A percentile compares a stretch with the other conserved stretches of the same genome.
phyloP scores from a whole-genome alignment of 331 rosid genomes.

The Malus hybrid region DNA sequence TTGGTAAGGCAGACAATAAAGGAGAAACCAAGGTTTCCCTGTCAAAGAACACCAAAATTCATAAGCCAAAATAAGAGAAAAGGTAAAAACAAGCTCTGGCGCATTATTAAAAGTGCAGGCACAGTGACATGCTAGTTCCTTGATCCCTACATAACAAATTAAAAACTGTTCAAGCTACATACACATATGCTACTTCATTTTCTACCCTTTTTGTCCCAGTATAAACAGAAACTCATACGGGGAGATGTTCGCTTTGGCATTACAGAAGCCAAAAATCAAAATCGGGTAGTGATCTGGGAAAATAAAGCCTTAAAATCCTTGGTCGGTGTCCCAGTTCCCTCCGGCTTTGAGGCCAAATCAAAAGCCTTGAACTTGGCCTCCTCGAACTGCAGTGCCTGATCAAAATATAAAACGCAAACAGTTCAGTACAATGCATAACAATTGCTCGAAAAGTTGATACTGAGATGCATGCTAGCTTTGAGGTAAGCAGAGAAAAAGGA shows the following conservation, averaged over 20 bases:
- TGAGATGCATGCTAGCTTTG: not conserved
- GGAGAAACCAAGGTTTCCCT: too few species aligned
- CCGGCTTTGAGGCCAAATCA: slow-evolving; percentile 78
- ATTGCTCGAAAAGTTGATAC: not conserved
- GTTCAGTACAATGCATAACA: not conserved
- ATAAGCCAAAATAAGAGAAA: too few species aligned
- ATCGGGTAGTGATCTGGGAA: slow-evolving; percentile 56
- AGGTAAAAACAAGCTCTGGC: too few species aligned
- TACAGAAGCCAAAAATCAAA: slow-evolving; percentile 19
- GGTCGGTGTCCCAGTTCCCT: slow-evolving; percentile 65
- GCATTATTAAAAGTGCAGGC: too few species aligned
- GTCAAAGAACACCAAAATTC: too few species aligned
- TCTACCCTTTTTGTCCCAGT: not conserved
- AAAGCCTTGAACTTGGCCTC: slow-evolving; percentile 73
- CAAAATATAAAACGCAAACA: not conserved
- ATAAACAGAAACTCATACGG: not conserved
- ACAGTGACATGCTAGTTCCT: too few species aligned
- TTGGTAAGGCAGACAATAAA: too few species aligned
- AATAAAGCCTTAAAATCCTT: slow-evolving; percentile 76
- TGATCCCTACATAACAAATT: too few species aligned
- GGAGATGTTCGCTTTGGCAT: not conserved
- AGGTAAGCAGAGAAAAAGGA: not conserved
- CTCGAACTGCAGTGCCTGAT: slow-evolving; percentile 65
- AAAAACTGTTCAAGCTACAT: too few species aligned
- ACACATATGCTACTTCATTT: not conserved